These are phyloP conservation scores for Podospora pseudopauciseta DNA, from an alignment of 495 filamentous ascomycete species.

Conservation along the genomic window DNA sequence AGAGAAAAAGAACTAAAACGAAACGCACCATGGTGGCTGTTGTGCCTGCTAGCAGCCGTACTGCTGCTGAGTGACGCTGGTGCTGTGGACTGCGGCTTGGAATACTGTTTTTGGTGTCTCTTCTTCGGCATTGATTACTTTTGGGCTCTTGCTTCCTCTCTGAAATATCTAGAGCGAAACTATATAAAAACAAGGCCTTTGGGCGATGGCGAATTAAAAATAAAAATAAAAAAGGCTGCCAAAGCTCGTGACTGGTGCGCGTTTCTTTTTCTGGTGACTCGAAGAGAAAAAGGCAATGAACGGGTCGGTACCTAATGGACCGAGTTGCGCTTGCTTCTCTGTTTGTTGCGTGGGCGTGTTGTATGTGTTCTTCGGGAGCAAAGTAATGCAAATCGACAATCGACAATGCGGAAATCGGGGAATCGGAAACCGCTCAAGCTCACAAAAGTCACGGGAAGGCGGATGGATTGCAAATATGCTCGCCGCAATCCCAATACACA, in stretches of 20 bases:
- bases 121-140: slow-evolving; percentile 51
- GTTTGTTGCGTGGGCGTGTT: neutral
- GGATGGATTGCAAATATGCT: neutral
- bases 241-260: neutral
- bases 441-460: neutral
- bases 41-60: slow-evolving; percentile 18
- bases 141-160: neutral
- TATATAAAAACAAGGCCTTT: neutral
- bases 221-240: neutral
- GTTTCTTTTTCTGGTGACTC: neutral
- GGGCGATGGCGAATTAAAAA: neutral
- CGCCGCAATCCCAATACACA: neutral
- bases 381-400: neutral
- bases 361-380: neutral
- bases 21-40: slow-evolving; percentile 12
- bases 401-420: neutral
- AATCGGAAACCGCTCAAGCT: neutral
- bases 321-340: neutral
- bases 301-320: neutral
- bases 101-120: slow-evolving; percentile 45
- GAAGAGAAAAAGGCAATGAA: neutral
- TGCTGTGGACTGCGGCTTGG: slow-evolving; percentile 51
- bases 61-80: slow-evolving; percentile 40
- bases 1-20: neutral
- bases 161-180: neutral